Base-by-base conservation (phyloP, 176 grass and related monocot genomes). In the Musa troglodytarum region DNA sequence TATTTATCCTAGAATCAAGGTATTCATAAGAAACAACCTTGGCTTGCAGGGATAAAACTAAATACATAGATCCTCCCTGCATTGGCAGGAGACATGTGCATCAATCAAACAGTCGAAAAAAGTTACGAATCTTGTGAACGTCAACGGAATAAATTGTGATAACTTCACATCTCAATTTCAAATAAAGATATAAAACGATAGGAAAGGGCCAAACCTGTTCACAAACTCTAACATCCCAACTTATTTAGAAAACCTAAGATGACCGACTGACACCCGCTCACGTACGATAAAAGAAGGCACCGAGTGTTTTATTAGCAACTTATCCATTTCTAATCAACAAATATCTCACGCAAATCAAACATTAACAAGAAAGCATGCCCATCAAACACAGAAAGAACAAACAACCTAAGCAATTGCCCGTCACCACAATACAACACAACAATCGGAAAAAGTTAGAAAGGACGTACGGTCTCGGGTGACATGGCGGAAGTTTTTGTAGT, bases 401-500 rank as follows among this genome's bases (percentile, higher is more conserved):
- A 34, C 57, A 34, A 43, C 15, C 10, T 11, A 34, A 26, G 28
- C 22, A 68, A 68, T 13, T 15, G 23, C 15, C 10, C 24, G 15
- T 34, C 12, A 43, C 65, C 25, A 43, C 28, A 7, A 66, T 0
- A 49, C 7, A 6, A 68, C 25, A 29, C 1, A 54, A 10, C 1
- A 71, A 20, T 9, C 51, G 1, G 9, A 15, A 25, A 10, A 73
- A 17, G 3, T 61, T n/a, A 8, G 16, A n/a, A 61, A 61, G 10
- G 11, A 54, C 71, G 51, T 50, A 73, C 71, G 71, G 2, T 73
- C 51, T 22, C 71, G 71, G 22, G 21, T 73, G 51, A 73, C 28
- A 20, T 73, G 71, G 51, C 71, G 71, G 10, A 73, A 73, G 71
- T 25, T 73, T 12, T 24, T 53, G 21, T 73, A 25, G 10, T 73